A percentile compares a stretch with the other conserved stretches of the same genome.
These are phyloP conservation scores for Nemania sp. DNA, from an alignment of 2,329 filamentous ascomycete genomes.

Conservation along the genomic window DNA sequence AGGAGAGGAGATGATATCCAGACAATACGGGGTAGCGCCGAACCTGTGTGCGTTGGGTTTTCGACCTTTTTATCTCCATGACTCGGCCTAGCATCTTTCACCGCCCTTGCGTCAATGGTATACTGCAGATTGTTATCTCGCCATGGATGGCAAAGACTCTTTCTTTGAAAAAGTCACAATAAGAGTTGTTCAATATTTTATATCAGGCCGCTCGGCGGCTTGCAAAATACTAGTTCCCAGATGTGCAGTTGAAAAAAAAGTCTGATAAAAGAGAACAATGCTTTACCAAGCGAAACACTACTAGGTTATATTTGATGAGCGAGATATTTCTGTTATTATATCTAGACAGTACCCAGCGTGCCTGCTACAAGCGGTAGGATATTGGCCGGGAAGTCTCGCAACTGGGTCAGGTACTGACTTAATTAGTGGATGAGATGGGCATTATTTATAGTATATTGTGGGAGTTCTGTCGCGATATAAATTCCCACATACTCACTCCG, in stretches of 20 bases:
- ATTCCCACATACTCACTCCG: too few species aligned
- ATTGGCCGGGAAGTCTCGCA: too few species aligned
- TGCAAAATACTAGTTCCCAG: constrained; percentile 2
- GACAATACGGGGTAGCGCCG: too few species aligned
- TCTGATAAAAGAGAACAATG: neutral
- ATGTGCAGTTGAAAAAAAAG: neutral
- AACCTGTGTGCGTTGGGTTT: neutral
- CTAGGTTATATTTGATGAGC: neutral
- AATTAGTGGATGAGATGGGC: too few species aligned
- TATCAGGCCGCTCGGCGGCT: neutral
- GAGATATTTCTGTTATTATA: neutral
- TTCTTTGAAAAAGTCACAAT: neutral
- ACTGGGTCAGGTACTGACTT: too few species aligned
- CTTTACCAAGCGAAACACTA: neutral
- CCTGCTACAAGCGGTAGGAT: too few species aligned
- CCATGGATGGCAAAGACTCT: neutral
- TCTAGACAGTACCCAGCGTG: neutral
- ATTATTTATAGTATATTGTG: too few species aligned
- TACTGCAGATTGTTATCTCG: neutral
- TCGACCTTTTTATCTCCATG: neutral
- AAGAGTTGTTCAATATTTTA: neutral
- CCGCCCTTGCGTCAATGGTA: neutral
- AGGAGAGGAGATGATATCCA: too few species aligned
- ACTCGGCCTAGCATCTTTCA: neutral
- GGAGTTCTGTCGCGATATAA: too few species aligned